Percentiles rank a stretch among this genome's conserved stretches.
phyloP scores from a whole-genome alignment of 257 asterid genomes.

The Sherardia arvensis region DNA sequence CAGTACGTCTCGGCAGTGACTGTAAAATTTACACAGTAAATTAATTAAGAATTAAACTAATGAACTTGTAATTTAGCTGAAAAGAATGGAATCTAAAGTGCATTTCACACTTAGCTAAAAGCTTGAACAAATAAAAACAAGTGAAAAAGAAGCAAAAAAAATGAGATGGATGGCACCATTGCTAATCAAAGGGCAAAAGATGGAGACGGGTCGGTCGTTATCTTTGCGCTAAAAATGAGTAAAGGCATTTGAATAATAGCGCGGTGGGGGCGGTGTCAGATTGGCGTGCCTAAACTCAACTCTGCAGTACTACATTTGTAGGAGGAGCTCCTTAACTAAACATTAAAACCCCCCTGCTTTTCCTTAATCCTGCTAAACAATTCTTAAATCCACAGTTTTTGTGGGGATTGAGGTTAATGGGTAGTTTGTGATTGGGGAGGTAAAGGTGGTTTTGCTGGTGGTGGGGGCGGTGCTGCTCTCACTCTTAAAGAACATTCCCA shows the following conservation, averaged over 20 bases:
- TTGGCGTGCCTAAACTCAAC: conserved; percentile 82
- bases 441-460: conserved; percentile 34
- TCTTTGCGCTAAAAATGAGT: conserved; percentile 19
- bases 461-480: conserved; percentile 61
- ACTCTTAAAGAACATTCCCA: conserved; percentile 54
- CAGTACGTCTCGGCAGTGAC: no score
- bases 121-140: not conserved
- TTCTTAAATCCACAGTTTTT: not conserved
- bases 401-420: conserved; percentile 18
- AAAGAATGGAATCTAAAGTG: not conserved
- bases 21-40: no score
- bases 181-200: conserved; percentile 30
- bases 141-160: conserved; percentile 2
- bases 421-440: conserved; percentile 22
- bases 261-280: conserved; percentile 49
- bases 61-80: not conserved
- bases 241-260: conserved; percentile 7
- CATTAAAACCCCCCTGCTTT: conserved; percentile 26
- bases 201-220: conserved; percentile 39
- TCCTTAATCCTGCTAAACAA: conserved; percentile 22
- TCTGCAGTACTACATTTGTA: conserved; percentile 27
- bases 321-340: conserved; percentile 10
- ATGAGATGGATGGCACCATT: conserved; percentile 37
- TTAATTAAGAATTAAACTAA: no score
- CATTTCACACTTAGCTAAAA: not conserved